These are phyloP conservation scores for Hebeloma cylindrosporum DNA, from an alignment of 768 basidiomycete species.

Conservation along the genomic window DNA sequence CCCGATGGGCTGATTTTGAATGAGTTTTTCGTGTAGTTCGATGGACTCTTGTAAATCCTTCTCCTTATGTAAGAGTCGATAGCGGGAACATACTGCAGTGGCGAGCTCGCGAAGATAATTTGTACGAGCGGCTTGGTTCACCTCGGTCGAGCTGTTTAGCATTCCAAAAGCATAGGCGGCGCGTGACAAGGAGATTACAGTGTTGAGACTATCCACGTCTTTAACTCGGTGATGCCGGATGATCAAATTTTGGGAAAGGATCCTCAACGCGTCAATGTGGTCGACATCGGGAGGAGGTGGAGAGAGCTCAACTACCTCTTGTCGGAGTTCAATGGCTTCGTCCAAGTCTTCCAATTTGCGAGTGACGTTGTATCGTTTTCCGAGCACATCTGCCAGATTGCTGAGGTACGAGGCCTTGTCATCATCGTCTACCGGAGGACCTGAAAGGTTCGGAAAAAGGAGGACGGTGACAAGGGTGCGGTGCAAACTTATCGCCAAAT, in stretches of 20 bases:
- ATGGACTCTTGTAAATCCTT: constrained; percentile 2
- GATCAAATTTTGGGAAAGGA: background rate
- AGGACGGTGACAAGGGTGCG: background rate
- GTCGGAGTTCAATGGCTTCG: background rate
- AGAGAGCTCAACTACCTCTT: background rate
- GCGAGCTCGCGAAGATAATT: background rate
- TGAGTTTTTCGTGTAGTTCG: background rate
- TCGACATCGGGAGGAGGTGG: background rate
- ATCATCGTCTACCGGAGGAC: too few relatives aligned
- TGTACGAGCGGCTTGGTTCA: background rate
- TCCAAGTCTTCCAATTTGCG: background rate
- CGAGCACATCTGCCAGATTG: background rate
- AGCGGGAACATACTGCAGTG: background rate
- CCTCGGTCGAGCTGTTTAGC: background rate
- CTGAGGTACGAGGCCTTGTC: background rate
- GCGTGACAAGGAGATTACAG: background rate
- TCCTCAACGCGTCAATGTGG: background rate
- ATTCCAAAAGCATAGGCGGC: background rate
- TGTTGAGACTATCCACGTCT: background rate
- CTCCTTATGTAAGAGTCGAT: background rate
- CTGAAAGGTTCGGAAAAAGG: background rate
- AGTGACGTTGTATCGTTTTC: constrained; percentile 1
- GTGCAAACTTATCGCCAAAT: background rate
- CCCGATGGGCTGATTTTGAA: background rate
- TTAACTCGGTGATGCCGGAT: background rate